Evolutionary conservation across 306 rosid genomes (phyloP).

Genomic region (Glycine soja): DNA sequence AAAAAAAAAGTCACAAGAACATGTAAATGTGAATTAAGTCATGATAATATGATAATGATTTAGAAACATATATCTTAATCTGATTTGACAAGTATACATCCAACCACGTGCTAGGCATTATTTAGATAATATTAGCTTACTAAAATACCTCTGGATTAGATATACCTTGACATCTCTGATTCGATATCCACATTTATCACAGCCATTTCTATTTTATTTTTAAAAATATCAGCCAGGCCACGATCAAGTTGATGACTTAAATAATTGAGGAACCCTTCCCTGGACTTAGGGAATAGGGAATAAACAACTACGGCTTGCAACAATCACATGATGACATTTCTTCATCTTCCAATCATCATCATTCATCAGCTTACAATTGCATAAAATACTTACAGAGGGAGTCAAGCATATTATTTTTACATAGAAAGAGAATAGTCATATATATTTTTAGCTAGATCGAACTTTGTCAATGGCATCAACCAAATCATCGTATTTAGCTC

Average conservation of each 20-base stretch:
- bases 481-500: slow-evolving; percentile 90
- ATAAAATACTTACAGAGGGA: slow-evolving; percentile 51
- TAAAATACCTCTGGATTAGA: too few species aligned
- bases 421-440: slow-evolving; percentile 6
- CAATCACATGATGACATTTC: slow-evolving; percentile 40
- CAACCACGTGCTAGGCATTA: too few species aligned
- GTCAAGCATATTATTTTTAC: slow-evolving; percentile 44
- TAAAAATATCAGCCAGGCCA: not conserved
- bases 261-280: slow-evolving; percentile 36
- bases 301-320: slow-evolving; percentile 8
- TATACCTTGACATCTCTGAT: not conserved
- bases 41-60: too few species aligned
- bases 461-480: slow-evolving; percentile 78
- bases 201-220: not conserved
- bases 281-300: slow-evolving; percentile 3
- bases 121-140: too few species aligned
- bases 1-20: too few species aligned
- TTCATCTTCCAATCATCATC: slow-evolving; percentile 40
- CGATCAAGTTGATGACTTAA: not conserved
- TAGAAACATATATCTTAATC: too few species aligned
- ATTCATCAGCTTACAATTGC: slow-evolving; percentile 44
- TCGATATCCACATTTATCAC: not conserved
- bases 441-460: slow-evolving; percentile 60
- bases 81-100: too few species aligned
- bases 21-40: too few species aligned